Base-by-base conservation (phyloP, 208 protist genomes). In the Tetramitus jugosus region DNA sequence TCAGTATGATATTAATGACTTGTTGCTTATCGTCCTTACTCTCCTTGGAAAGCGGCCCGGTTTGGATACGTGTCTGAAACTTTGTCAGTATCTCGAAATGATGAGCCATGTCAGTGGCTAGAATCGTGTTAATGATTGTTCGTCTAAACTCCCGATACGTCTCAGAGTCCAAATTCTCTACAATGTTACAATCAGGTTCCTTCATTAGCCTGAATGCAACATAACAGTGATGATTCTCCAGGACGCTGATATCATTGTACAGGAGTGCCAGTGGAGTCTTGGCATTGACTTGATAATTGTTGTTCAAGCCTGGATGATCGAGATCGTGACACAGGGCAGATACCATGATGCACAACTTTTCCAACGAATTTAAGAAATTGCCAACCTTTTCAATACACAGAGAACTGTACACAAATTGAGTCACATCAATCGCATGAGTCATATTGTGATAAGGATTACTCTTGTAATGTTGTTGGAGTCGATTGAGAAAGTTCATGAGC, bases 391-490 rank as follows among this genome's bases (percentile, higher is more conserved):
- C 17, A 4, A 49, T 0, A 26, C 35, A 17, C 0, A 91, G 35
- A 60, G 82, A 53, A 43, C 79, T 78, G 60, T 79, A 84, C 31
- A 87, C 75, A 56, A 62, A 87, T 71, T 91, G 84, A 46, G 83
- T 80, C 23, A 89, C 87, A 79, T 91, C 87, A 13, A 89, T 46
- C 1, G 87, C 87, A 67, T 92, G 87, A 8, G 62, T 31, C 46
- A 85, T 86, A 81, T 89, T 91, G 80, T 92, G 89, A 69, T 91
- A 92, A 31, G 89, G 82, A 49, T 84, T 86, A 14, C n/a, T 8
- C 0, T 68, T 72, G 52, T 83, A 83, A 23, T 77, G 20, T 35
- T 37, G 6, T 49, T n/a, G 37, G 0, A 76, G n/a, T 2, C 10
- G 14, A 6, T 14, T 13, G 3, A 82, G 14, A 13, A 82, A 82